Conservation (phyloP, 2,329 filamentous ascomycete genomes). For the Aureobasidium pullulans region DNA sequence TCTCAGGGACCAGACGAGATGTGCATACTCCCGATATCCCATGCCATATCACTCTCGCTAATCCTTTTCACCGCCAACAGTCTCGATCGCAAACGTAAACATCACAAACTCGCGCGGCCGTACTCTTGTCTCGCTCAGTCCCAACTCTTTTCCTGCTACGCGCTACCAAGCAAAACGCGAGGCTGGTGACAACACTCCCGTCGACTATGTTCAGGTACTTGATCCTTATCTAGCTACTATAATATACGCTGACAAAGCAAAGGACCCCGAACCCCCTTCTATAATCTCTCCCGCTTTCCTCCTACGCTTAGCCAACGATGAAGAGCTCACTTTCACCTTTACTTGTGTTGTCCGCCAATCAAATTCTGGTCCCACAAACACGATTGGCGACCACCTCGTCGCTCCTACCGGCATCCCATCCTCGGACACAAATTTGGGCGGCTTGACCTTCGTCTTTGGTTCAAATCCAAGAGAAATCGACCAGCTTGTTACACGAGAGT, state of each 20-base stretch:
- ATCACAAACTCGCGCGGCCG: constrained; percentile 75
- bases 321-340: constrained; percentile 89
- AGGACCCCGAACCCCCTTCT: constrained; percentile 66
- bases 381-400: constrained; percentile 50
- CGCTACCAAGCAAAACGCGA: constrained; percentile 68
- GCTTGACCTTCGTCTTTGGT: constrained; percentile 86
- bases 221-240: too few relatives aligned
- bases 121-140: constrained; percentile 67
- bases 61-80: constrained; percentile 39
- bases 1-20: constrained; percentile 83
- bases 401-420: constrained; percentile 20
- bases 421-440: constrained; percentile 71
- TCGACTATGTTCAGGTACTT: constrained; percentile 88
- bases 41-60: neutral
- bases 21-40: constrained; percentile 48
- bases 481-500: constrained; percentile 88
- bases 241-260: constrained; percentile 7
- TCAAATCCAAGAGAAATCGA: constrained; percentile 82
- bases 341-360: constrained; percentile 67
- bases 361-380: constrained; percentile 12
- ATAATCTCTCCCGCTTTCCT: constrained; percentile 61
- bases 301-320: constrained; percentile 79
- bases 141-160: constrained; percentile 81
- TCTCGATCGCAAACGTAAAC: constrained; percentile 76
- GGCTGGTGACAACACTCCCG: constrained; percentile 61